These are phyloP conservation scores for Penicillium sp. DNA, from an alignment of 2,329 filamentous ascomycete genomes.

Conservation along the genomic window DNA sequence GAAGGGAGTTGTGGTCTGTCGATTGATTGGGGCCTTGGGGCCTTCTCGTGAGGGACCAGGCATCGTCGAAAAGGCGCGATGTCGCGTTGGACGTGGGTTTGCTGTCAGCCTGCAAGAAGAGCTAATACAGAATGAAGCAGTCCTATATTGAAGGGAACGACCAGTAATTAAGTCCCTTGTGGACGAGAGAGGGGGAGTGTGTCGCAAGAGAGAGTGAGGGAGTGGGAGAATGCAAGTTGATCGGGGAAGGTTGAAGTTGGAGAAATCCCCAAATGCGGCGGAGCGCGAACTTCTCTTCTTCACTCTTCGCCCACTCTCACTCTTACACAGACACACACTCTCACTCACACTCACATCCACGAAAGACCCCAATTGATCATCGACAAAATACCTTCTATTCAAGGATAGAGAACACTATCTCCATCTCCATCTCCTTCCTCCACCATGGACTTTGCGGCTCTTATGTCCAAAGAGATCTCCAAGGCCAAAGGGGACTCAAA, in stretches of 20 bases:
- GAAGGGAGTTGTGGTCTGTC: conserved; percentile 76
- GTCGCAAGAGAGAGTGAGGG: too few species aligned
- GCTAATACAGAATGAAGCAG: too few species aligned
- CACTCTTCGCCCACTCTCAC: not conserved
- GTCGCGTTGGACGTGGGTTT: not conserved
- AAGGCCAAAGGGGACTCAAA: conserved; percentile 66
- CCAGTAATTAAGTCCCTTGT: too few species aligned
- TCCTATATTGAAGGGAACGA: too few species aligned
- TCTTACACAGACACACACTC: not conserved
- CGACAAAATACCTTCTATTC: too few species aligned
- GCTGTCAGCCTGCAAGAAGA: too few species aligned
- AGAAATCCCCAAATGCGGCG: not conserved
- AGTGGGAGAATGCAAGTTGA: not conserved
- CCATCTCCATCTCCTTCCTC: not conserved
- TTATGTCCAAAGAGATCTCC: conserved; percentile 92
- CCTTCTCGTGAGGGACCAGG: conserved; percentile 31
- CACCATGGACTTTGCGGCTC: conserved; percentile 89
- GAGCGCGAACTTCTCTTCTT: not conserved
- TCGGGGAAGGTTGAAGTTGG: conserved; percentile 3
- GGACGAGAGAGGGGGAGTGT: too few species aligned
- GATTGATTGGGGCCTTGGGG: conserved; percentile 59
- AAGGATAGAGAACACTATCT: too few species aligned
- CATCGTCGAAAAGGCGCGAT: conserved; percentile 15
- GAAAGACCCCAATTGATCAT: too few species aligned
- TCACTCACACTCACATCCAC: not conserved